These are phyloP conservation scores for Hydnomerulius pinastri DNA, from an alignment of 768 basidiomycete species.

Conservation along the genomic window DNA sequence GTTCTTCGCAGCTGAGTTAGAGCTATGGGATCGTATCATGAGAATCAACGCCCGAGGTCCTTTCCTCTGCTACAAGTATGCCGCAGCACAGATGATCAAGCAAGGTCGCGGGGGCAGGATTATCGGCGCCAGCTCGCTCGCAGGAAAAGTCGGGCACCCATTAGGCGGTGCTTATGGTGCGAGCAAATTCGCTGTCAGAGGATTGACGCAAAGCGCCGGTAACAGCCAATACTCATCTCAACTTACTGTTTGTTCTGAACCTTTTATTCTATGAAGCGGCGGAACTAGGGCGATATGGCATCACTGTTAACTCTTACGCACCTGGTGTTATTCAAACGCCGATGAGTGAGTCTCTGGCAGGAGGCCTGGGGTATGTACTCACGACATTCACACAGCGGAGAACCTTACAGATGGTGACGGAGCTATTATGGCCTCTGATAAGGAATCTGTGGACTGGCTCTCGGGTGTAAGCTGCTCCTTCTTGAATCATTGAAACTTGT, in stretches of 20 bases:
- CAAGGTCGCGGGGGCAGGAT: slow-evolving; percentile 57
- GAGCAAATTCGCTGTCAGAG: slow-evolving; percentile 44
- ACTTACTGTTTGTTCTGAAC: neutral
- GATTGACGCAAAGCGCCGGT: slow-evolving; percentile 43
- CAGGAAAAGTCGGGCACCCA: slow-evolving; percentile 7
- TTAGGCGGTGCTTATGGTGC: slow-evolving; percentile 29
- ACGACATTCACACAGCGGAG: slow-evolving; percentile 2
- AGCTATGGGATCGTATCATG: slow-evolving; percentile 44
- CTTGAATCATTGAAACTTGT: too few species aligned
- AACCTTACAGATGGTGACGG: neutral
- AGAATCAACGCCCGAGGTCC: slow-evolving; percentile 57
- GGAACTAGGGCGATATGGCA: slow-evolving; percentile 36
- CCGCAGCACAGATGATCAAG: slow-evolving; percentile 59
- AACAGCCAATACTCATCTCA: neutral
- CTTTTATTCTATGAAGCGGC: slow-evolving; percentile 4
- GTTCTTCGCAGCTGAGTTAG: slow-evolving; percentile 28
- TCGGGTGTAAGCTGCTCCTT: slow-evolving; percentile 2
- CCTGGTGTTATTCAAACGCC: slow-evolving; percentile 35
- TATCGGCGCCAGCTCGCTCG: slow-evolving; percentile 40
- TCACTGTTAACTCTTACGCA: slow-evolving; percentile 44
- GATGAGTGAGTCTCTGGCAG: slow-evolving; percentile 28
- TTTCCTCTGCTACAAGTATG: slow-evolving; percentile 66
- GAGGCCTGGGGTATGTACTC: neutral
- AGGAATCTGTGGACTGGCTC: neutral
- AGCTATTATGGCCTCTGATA: neutral